Conservation (phyloP, 345 rosid species). For the Psidium guajava region DNA sequence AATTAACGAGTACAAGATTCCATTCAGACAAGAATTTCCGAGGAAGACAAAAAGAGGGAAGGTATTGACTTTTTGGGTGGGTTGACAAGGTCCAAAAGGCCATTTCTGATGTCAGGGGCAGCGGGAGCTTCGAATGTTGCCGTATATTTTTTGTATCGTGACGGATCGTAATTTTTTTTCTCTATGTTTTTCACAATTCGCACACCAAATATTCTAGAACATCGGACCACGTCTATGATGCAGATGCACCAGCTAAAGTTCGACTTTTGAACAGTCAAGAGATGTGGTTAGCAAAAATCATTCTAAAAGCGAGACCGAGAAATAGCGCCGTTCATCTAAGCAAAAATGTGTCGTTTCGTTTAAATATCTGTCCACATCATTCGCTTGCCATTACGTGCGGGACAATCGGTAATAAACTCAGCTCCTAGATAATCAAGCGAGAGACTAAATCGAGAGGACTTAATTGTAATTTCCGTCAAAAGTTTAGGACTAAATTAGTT, state of each 20-base stretch:
- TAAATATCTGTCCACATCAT: not conserved
- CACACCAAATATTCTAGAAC: not conserved
- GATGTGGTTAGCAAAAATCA: too few species aligned
- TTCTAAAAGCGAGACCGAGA: not conserved
- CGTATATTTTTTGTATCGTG: not conserved
- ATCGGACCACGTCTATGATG: not conserved
- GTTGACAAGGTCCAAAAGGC: not conserved
- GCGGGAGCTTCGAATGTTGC: not conserved
- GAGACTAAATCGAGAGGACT: not conserved
- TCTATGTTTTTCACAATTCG: not conserved
- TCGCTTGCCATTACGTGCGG: not conserved
- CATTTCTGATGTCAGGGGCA: not conserved
- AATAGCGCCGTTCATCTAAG: not conserved
- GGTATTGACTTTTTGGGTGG: not conserved
- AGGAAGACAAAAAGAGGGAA: not conserved
- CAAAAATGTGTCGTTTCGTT: not conserved
- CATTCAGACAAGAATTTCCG: not conserved
- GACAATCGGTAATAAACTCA: not conserved
- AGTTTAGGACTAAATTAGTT: fast-evolving
- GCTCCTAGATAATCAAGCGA: not conserved
- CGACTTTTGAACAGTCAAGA: not conserved
- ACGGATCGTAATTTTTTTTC: not conserved
- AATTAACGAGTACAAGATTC: not conserved
- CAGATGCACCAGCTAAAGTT: not conserved
- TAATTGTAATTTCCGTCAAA: not conserved